phyloP scores from a whole-genome alignment of 225 moss, liverwort and hornwort genomes.

The Pleurozium schreberi region DNA sequence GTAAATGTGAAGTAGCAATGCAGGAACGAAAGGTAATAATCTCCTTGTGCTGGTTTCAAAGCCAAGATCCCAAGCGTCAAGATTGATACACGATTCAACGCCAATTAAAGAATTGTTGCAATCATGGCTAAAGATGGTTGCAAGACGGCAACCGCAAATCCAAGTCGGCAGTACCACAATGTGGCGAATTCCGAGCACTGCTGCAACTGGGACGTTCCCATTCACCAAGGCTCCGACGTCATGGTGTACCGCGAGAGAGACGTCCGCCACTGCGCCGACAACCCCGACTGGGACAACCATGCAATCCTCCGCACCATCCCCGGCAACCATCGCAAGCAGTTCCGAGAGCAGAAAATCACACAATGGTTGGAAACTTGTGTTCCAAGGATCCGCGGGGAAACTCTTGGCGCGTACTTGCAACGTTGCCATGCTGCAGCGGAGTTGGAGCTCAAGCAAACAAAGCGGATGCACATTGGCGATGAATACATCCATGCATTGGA shows the following conservation, averaged over 20 bases:
- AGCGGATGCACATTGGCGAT: constrained; percentile 8
- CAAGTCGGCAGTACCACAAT: not conserved
- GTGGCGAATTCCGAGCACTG: not conserved
- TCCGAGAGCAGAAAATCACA: constrained; percentile 10
- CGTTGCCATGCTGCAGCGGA: not conserved
- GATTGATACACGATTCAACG: not conserved
- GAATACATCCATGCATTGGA: constrained; percentile 9
- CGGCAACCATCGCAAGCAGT: not conserved
- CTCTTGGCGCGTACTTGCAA: not conserved
- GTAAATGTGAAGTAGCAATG: not conserved
- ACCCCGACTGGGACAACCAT: constrained; percentile 1
- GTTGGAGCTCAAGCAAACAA: constrained; percentile 8
- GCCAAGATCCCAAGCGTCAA: no score
- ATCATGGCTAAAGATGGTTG: not conserved
- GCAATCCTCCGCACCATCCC: not conserved
- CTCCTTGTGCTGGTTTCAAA: not conserved
- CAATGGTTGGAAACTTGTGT: constrained; percentile 6
- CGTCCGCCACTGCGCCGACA: not conserved
- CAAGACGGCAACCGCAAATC: not conserved
- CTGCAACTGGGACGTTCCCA: not conserved
- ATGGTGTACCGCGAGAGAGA: not conserved
- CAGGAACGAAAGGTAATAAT: not conserved
- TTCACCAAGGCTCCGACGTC: not conserved
- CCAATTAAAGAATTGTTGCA: not conserved
- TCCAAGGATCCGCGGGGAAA: not conserved